These are phyloP conservation scores for Monosporascus sp. DNA, from an alignment of 2,329 filamentous ascomycete species.

Conservation along the genomic window DNA sequence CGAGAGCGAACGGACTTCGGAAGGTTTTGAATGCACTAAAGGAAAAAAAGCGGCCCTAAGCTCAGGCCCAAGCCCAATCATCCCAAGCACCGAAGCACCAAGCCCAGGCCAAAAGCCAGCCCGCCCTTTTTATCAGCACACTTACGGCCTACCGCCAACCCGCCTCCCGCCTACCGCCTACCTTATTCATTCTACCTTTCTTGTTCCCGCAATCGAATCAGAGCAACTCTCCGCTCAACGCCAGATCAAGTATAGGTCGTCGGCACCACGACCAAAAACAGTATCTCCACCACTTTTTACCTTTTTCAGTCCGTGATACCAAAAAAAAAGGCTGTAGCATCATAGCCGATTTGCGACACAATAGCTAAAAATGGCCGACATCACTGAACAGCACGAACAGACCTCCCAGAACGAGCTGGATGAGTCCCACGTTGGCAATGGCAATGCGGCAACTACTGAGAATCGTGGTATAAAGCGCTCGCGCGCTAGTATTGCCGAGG, in stretches of 20 bases:
- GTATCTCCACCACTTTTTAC: conserved; percentile 55
- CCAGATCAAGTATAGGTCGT: conserved; percentile 63
- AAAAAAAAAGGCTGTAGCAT: conserved; percentile 17
- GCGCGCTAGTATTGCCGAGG: conserved; percentile 77
- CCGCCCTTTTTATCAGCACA: conserved; percentile 27
- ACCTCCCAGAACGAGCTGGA: conserved; percentile 70
- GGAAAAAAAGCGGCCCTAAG: no score
- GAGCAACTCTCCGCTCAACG: conserved; percentile 44
- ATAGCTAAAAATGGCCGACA: conserved; percentile 62
- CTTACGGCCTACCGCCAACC: no score
- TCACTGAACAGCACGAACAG: conserved; percentile 72
- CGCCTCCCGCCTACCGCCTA: conserved; percentile 6
- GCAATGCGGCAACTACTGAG: conserved; percentile 58
- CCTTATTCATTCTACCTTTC: conserved; percentile 24
- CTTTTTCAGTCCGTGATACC: conserved; percentile 46
- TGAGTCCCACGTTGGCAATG: conserved; percentile 70
- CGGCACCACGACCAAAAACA: conserved; percentile 60
- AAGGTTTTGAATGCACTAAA: no score
- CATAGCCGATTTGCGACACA: not conserved
- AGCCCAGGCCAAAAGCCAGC: conserved; percentile 40
- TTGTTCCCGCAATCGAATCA: conserved; percentile 29
- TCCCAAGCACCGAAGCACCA: conserved; percentile 25
- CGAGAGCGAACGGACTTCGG: no score
- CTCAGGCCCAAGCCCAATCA: no score
- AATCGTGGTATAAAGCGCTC: conserved; percentile 84